phyloP scores from a whole-genome alignment of 176 grass and related monocot genomes.

The Calamus simplicifolius region DNA sequence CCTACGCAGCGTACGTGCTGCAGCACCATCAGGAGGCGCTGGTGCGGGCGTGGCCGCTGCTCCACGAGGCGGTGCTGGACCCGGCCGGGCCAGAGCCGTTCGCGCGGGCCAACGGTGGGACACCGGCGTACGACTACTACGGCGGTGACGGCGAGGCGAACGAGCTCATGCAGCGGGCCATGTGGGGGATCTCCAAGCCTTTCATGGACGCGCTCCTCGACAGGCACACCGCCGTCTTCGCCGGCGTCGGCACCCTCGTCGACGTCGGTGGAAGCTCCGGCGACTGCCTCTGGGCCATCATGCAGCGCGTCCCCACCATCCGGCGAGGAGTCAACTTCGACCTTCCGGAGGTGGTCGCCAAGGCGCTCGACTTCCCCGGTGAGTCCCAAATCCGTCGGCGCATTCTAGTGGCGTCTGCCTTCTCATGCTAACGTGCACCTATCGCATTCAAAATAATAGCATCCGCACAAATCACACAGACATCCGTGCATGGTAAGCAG shows the following conservation, averaged over 20 bases:
- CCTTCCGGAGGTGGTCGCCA: constrained; percentile 67
- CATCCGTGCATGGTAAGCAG: no score
- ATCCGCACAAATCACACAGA: no score
- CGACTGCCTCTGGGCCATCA: constrained; percentile 69
- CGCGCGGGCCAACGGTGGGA: constrained; percentile 51
- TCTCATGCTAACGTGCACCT: no score
- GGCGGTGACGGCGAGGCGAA: constrained; percentile 46
- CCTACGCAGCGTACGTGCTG: no score
- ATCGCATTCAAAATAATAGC: no score
- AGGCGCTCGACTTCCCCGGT: constrained; percentile 50
- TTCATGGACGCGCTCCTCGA: constrained; percentile 74
- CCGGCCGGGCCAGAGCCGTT: constrained; percentile 67
- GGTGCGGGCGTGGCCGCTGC: constrained; percentile 49
- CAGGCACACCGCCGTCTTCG: constrained; percentile 41
- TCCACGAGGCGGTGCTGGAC: constrained; percentile 71
- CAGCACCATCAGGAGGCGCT: no score
- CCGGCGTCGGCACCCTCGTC: constrained; percentile 47
- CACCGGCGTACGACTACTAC: constrained; percentile 68
- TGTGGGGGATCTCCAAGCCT: constrained; percentile 69
- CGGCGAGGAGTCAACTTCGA: constrained; percentile 73
- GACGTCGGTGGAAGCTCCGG: constrained; percentile 88
- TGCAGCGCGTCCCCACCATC: constrained; percentile 33
- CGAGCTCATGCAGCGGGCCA: constrained; percentile 62
- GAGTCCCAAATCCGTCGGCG: background rate
- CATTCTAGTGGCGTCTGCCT: no score